Evolutionary conservation across 192 early-diverging fungal species (phyloP).

Genomic region (Chytriomyces sp.): DNA sequence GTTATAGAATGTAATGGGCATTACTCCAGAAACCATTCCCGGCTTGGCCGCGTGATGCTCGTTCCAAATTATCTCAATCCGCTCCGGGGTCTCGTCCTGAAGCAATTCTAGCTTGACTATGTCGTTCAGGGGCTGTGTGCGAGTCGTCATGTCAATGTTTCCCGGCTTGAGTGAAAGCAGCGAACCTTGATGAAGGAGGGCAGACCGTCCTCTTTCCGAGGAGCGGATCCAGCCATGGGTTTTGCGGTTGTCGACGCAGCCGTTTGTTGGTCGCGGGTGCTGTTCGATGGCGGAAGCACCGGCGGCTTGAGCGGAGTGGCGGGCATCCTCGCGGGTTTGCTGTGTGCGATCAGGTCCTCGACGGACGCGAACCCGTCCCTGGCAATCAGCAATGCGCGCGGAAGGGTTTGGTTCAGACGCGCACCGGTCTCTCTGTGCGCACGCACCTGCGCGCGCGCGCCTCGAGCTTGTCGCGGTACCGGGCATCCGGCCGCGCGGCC

Average conservation of each 20-base stretch:
- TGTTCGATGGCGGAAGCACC: slow-evolving; percentile 32
- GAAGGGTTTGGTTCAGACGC: neutral
- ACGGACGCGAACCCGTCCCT: slow-evolving; percentile 53
- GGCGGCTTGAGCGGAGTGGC: slow-evolving; percentile 9
- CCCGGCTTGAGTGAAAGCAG: neutral
- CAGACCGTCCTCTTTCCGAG: slow-evolving; percentile 5
- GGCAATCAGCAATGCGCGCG: too few relatives aligned
- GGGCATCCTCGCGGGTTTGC: neutral
- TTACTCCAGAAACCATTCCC: slow-evolving; percentile 60
- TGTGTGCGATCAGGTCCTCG: slow-evolving; percentile 45
- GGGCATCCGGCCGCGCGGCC: neutral
- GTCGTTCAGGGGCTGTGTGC: slow-evolving; percentile 34
- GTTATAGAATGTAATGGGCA: slow-evolving; percentile 63
- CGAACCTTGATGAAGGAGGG: slow-evolving; percentile 43
- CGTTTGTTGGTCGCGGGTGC: slow-evolving; percentile 8
- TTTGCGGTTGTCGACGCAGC: neutral
- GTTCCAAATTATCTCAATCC: slow-evolving; percentile 72
- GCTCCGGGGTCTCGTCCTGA: slow-evolving; percentile 22
- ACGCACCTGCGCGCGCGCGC: slow-evolving; percentile 55
- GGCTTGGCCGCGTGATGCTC: slow-evolving; percentile 64
- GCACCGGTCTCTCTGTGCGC: neutral
- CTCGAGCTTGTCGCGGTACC: slow-evolving; percentile 69
- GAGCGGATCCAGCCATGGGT: neutral
- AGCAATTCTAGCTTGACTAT: slow-evolving; percentile 46
- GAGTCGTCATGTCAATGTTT: neutral